Percentiles rank a stretch among this genome's conserved stretches.
Conservation (phyloP, 768 basidiomycete genomes). For the Pilatotrama ljubarskyi region DNA sequence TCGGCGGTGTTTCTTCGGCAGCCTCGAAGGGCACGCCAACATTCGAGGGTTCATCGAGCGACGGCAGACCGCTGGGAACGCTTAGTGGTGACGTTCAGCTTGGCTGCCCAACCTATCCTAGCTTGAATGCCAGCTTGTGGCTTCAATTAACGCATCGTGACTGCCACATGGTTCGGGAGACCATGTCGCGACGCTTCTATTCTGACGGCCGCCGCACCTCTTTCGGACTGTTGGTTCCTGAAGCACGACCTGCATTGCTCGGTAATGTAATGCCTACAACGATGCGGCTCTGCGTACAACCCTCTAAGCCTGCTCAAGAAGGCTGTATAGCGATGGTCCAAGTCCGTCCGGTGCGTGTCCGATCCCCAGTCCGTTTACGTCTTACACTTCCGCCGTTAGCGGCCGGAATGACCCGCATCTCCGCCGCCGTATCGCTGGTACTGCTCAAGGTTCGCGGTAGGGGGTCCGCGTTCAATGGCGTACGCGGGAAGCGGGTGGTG, state of each 20-base stretch:
- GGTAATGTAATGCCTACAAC: conserved; percentile 7
- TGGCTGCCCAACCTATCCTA: conserved; percentile 7
- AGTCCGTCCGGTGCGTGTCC: conserved; percentile 22
- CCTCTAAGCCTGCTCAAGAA: conserved; percentile 15
- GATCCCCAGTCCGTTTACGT: conserved; percentile 17
- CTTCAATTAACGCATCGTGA: conserved; percentile 14
- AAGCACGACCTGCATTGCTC: not conserved
- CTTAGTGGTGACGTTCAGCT: conserved; percentile 14
- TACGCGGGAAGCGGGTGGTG: conserved; percentile 14
- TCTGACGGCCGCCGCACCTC: conserved; percentile 9
- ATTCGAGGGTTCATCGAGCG: conserved; percentile 81
- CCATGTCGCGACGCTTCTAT: not conserved
- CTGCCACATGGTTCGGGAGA: conserved; percentile 13
- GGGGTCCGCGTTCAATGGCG: conserved; percentile 11
- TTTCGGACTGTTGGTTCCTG: conserved; percentile 3
- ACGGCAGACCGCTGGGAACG: conserved; percentile 38
- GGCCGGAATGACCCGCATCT: conserved; percentile 19
- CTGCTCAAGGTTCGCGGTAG: conserved; percentile 6
- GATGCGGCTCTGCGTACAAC: not conserved
- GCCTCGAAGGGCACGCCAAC: conserved; percentile 72
- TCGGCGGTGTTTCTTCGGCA: conserved; percentile 83
- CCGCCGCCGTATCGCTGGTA: conserved; percentile 18
- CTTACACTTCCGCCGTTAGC: conserved; percentile 6
- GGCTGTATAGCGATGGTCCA: conserved; percentile 2
- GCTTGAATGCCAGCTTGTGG: not conserved